These are phyloP conservation scores for Citrullus colocynthis DNA, from an alignment of 306 rosid species.

Conservation along the genomic window DNA sequence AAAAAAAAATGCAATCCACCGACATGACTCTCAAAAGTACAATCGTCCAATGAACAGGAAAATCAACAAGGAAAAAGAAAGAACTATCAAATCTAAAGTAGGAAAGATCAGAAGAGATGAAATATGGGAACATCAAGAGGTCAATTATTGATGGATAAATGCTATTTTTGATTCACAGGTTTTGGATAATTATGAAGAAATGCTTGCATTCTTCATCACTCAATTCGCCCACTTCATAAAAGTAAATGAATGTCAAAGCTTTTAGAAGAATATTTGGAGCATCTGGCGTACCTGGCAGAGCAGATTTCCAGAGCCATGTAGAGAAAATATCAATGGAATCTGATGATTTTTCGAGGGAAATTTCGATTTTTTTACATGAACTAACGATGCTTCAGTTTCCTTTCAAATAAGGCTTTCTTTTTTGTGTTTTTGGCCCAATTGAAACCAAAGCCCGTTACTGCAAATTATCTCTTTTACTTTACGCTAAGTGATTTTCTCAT, in stretches of 20 bases:
- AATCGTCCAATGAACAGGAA: neutral
- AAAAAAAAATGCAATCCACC: neutral
- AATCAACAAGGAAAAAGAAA: neutral
- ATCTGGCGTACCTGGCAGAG: conserved; percentile 1
- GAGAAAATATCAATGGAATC: neutral
- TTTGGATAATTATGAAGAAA: neutral
- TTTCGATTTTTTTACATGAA: neutral
- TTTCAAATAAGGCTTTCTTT: neutral
- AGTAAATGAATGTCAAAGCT: neutral
- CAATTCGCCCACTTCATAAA: neutral
- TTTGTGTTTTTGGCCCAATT: neutral
- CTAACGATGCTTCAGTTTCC: neutral
- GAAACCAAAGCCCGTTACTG: neutral
- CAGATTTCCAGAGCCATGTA: neutral
- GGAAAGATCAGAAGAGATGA: neutral
- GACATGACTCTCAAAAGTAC: neutral
- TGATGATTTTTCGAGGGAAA: neutral
- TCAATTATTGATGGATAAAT: conserved; percentile 1
- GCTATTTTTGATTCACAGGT: neutral
- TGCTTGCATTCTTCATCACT: conserved; percentile 2
- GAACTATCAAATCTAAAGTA: neutral
- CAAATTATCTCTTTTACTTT: no score
- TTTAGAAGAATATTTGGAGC: neutral
- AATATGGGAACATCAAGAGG: neutral
- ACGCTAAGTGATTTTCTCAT: no score